These are phyloP conservation scores for Erigeron philadelphicus DNA, from an alignment of 140 eudicot species.

Conservation along the genomic window DNA sequence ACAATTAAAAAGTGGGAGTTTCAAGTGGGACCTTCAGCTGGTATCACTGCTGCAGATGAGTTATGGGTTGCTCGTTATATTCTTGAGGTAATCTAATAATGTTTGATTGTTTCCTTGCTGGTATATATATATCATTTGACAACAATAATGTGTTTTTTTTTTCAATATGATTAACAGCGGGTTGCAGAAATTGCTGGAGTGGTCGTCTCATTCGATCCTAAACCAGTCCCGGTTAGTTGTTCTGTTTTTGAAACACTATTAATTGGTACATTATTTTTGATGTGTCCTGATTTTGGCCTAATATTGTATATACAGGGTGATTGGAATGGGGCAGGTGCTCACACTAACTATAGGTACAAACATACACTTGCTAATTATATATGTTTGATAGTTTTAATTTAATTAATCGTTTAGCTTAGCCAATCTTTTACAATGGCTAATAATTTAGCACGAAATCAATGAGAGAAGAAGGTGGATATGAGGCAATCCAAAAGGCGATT, in stretches of 20 bases:
- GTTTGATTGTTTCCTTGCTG: not conserved
- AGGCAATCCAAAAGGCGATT: constrained; percentile 74
- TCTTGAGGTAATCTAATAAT: constrained; percentile 51
- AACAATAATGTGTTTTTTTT: not conserved
- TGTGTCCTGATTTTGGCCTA: not conserved
- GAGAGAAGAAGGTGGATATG: constrained; percentile 79
- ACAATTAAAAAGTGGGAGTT: constrained; percentile 64
- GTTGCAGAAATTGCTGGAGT: constrained; percentile 76
- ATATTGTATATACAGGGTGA: constrained; percentile 51
- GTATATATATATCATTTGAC: not conserved
- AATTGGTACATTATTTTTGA: not conserved
- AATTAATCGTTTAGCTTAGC: not conserved
- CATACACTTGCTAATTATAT: not conserved
- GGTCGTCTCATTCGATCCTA: constrained; percentile 67
- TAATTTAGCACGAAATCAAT: constrained; percentile 66
- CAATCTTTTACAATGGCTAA: not conserved
- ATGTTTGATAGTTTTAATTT: not conserved
- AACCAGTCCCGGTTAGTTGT: constrained; percentile 60
- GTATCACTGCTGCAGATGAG: constrained; percentile 77
- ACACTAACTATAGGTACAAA: constrained; percentile 65
- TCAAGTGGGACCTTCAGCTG: constrained; percentile 75
- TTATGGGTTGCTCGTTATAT: constrained; percentile 85
- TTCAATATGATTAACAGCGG: constrained; percentile 27
- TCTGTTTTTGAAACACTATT: not conserved
- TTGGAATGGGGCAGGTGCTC: constrained; percentile 82